Evolutionary conservation across 2,329 filamentous ascomycete species (phyloP).

Genomic region (Paracoccidioides lutzii): DNA sequence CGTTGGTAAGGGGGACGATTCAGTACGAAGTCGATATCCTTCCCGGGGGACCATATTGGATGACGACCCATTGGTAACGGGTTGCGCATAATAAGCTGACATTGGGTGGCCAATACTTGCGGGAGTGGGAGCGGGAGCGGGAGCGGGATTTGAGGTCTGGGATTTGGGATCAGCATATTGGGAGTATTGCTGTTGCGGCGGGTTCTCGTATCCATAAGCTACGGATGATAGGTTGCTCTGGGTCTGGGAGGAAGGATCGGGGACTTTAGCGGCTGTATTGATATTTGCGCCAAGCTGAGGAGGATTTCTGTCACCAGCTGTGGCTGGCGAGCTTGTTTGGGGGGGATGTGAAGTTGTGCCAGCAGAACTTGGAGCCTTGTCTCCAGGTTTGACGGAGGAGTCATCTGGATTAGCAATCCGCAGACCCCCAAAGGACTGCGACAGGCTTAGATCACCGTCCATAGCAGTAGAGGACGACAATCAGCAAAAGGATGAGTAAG

Average conservation of each 20-base stretch:
- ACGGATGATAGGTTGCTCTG: constrained; percentile 33
- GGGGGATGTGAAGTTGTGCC: constrained; percentile 1
- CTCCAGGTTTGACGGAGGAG: constrained; percentile 34
- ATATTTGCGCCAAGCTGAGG: not conserved
- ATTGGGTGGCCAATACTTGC: constrained; percentile 31
- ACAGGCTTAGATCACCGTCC: constrained; percentile 86
- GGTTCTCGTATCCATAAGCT: constrained; percentile 23
- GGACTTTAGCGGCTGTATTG: constrained; percentile 14
- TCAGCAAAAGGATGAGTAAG: not conserved
- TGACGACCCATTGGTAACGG: constrained; percentile 29
- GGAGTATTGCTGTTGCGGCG: constrained; percentile 29
- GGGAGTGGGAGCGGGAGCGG: constrained; percentile 15
- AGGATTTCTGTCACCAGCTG: not conserved
- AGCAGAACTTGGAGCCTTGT: constrained; percentile 14
- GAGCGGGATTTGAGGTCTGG: constrained; percentile 20
- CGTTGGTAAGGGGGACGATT: constrained; percentile 46
- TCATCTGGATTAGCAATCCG: constrained; percentile 95
- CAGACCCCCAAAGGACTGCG: constrained; percentile 81
- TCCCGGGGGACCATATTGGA: constrained; percentile 27
- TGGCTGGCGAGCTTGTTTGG: constrained; percentile 2
- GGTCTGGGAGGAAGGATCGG: constrained; percentile 14
- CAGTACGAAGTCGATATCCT: constrained; percentile 43
- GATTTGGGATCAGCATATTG: constrained; percentile 31
- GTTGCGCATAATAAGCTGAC: constrained; percentile 36
- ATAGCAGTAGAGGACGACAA: constrained; percentile 39